Conservation (phyloP, 257 asterid species). For the Nicotiana tabacum region DNA sequence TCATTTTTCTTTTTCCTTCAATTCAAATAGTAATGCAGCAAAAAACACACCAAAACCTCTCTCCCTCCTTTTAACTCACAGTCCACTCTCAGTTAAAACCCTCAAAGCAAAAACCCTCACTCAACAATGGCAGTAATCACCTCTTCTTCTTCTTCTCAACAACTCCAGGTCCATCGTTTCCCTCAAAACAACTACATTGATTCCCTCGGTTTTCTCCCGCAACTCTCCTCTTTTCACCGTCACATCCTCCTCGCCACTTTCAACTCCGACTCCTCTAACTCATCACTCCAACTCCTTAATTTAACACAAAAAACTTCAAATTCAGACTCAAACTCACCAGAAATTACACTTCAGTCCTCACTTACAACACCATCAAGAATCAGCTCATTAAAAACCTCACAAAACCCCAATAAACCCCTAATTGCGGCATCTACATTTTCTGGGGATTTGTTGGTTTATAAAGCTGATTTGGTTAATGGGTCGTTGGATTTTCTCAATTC, state of each 20-base stretch:
- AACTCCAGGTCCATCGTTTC: slow-evolving; percentile 41
- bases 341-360: slow-evolving; percentile 38
- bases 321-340: slow-evolving; percentile 9
- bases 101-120: background rate
- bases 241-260: slow-evolving; percentile 61
- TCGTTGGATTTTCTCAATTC: slow-evolving; percentile 36
- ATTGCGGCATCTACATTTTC: slow-evolving; percentile 60
- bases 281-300: slow-evolving; percentile 51
- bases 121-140: slow-evolving; percentile 23
- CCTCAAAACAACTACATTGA: slow-evolving; percentile 66
- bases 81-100: background rate
- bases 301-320: slow-evolving; percentile 26
- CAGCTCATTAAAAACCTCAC: slow-evolving; percentile 41
- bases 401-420: slow-evolving; percentile 41
- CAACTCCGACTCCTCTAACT: slow-evolving; percentile 48
- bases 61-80: background rate
- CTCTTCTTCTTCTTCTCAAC: slow-evolving; percentile 8
- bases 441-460: slow-evolving; percentile 44
- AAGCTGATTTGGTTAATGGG: slow-evolving; percentile 49
- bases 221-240: slow-evolving; percentile 68
- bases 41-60: background rate
- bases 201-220: slow-evolving; percentile 83
- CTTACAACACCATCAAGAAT: slow-evolving; percentile 50
- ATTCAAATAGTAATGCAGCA: no score
- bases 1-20: no score